These are phyloP conservation scores for Limnanthes douglasii DNA, from an alignment of 345 rosid genomes.

Conservation along the genomic window DNA sequence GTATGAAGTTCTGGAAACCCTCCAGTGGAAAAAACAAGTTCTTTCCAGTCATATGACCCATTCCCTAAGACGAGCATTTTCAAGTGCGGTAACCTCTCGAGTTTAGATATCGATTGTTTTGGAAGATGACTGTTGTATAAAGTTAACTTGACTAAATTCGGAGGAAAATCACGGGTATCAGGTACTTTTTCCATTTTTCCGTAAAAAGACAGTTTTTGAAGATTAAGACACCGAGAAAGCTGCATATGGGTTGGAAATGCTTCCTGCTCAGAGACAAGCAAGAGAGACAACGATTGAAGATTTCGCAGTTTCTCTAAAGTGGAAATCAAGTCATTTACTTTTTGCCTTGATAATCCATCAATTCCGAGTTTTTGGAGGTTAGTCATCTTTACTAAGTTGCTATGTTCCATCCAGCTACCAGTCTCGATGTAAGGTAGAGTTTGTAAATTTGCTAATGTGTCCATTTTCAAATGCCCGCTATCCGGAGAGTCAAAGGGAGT, in stretches of 20 bases:
- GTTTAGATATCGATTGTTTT: slow-evolving; percentile 5
- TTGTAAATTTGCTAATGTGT: slow-evolving; percentile 4
- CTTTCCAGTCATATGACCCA: slow-evolving; percentile 2
- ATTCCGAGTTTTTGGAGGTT: slow-evolving; percentile 1
- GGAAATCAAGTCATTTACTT: slow-evolving; percentile 2
- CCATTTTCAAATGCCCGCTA: slow-evolving; percentile 1
- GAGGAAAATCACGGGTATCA: slow-evolving; percentile 5
- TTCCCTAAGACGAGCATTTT: slow-evolving; percentile 9
- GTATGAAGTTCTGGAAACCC: slow-evolving; percentile 8
- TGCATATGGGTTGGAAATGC: slow-evolving; percentile 1
- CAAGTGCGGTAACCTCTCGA: slow-evolving; percentile 9
- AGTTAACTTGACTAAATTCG: slow-evolving; percentile 5
- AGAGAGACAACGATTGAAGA: slow-evolving; percentile 6
- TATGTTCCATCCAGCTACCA: slow-evolving; percentile 3
- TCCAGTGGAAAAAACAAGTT: slow-evolving; percentile 1
- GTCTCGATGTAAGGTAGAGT: slow-evolving; percentile 7
- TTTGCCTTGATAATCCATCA: slow-evolving; percentile 5
- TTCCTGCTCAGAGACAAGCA: slow-evolving; percentile 5
- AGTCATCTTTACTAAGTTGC: slow-evolving; percentile 6
- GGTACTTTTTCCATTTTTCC: slow-evolving; percentile 5
- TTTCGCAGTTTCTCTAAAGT: slow-evolving; percentile 5
- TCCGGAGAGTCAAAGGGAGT: slow-evolving; percentile 7
- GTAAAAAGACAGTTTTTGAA: slow-evolving; percentile 9
- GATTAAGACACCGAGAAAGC: slow-evolving; percentile 3
- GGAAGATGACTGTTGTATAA: slow-evolving; percentile 3